These are phyloP conservation scores for Ministeria vibrans DNA, from an alignment of 78 protist species.

Conservation along the genomic window DNA sequence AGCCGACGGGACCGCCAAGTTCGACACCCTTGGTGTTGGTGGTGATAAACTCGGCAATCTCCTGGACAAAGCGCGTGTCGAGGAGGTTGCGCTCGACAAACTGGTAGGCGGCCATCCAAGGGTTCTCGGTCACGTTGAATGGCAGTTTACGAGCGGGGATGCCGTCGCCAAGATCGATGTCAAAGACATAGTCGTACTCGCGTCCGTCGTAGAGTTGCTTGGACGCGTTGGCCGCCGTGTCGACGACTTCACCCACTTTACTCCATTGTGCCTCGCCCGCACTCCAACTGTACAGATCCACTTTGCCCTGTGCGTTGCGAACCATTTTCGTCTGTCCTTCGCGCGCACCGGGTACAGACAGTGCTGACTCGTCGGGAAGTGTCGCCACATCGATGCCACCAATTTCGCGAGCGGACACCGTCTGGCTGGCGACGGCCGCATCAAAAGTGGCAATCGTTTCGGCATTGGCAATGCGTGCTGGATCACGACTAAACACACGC, in stretches of 20 bases:
- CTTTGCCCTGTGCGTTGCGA: too few relatives aligned
- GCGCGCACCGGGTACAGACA: too few relatives aligned
- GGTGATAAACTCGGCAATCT: constrained; percentile 52
- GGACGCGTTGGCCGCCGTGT: constrained; percentile 16
- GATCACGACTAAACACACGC: constrained; percentile 34
- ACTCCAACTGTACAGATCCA: too few relatives aligned
- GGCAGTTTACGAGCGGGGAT: constrained; percentile 35
- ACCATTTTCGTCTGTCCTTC: too few relatives aligned
- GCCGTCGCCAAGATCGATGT: constrained; percentile 69
- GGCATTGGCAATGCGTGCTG: constrained; percentile 10
- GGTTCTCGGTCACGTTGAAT: constrained; percentile 56
- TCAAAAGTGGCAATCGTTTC: constrained; percentile 9
- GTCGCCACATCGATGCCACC: not conserved
- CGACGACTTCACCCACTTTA: constrained; percentile 64
- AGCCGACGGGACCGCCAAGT: too few relatives aligned
- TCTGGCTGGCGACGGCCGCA: not conserved
- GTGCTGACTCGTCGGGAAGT: not conserved
- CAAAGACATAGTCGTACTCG: constrained; percentile 76
- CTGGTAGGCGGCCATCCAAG: constrained; percentile 53
- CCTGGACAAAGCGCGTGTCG: constrained; percentile 30
- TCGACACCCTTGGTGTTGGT: constrained; percentile 8
- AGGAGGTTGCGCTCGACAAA: constrained; percentile 35
- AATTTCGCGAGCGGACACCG: constrained; percentile 2
- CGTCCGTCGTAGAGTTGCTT: constrained; percentile 41
- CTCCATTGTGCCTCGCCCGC: constrained; percentile 31